Percentiles rank a stretch among this genome's conserved stretches.
Conservation (phyloP, 306 rosid genomes). For the Acmispon strigosus region DNA sequence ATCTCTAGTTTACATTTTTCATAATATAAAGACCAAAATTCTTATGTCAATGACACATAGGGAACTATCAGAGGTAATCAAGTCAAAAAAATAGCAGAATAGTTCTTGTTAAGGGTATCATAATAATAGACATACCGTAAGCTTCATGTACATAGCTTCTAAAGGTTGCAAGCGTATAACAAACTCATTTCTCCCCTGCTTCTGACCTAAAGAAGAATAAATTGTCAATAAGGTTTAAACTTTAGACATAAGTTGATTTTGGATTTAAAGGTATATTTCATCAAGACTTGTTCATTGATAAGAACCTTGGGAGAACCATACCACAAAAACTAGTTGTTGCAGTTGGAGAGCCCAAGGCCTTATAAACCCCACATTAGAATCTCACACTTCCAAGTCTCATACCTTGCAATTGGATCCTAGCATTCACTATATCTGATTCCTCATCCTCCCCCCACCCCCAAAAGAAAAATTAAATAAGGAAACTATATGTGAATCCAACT, state of each 20-base stretch:
- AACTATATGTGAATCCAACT: not conserved
- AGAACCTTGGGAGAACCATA: too few species aligned
- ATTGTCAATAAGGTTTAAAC: not conserved
- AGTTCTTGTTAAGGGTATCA: not conserved
- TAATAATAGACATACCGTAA: slow-evolving; percentile 46
- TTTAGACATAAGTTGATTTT: not conserved
- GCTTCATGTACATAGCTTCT: slow-evolving; percentile 92
- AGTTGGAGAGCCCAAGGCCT: too few species aligned
- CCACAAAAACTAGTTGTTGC: too few species aligned
- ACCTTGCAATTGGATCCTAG: too few species aligned
- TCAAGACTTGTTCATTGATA: not conserved
- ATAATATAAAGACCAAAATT: not conserved
- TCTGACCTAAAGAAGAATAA: slow-evolving; percentile 55
- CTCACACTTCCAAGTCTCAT: too few species aligned
- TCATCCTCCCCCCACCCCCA: not conserved
- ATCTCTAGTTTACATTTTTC: not conserved
- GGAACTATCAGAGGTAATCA: slow-evolving; percentile 10
- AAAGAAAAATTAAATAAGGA: too few species aligned
- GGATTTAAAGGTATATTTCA: not conserved
- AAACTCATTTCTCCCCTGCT: slow-evolving; percentile 89
- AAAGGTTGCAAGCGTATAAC: slow-evolving; percentile 81
- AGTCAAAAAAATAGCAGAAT: slow-evolving; percentile 14
- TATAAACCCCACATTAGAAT: too few species aligned
- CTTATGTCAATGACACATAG: not conserved
- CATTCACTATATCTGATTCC: not conserved